phyloP scores from a whole-genome alignment of 305 asterid genomes.

The Petunia hybrid region DNA sequence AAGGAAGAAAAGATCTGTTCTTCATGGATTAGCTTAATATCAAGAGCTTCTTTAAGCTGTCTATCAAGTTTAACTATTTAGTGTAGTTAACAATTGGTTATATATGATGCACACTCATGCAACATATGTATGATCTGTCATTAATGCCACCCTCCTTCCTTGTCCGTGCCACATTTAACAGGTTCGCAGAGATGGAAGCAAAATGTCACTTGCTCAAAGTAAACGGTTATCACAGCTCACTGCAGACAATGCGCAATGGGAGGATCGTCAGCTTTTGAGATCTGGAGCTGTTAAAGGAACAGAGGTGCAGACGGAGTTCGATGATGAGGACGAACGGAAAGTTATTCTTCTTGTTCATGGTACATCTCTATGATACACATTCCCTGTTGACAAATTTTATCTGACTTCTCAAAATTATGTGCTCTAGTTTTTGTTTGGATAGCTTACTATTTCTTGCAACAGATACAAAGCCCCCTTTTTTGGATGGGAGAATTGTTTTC shows the following conservation, averaged over 20 bases:
- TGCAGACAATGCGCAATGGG: conserved; percentile 99
- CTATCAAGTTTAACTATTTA: conserved; percentile 8
- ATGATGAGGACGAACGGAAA: conserved; percentile 92
- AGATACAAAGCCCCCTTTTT: conserved; percentile 98
- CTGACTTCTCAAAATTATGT: conserved; percentile 34
- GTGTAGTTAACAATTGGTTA: background rate
- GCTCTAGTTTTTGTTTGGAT: conserved; percentile 25
- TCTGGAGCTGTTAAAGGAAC: conserved; percentile 99
- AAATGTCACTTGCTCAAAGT: conserved; percentile 95
- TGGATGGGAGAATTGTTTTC: conserved; percentile 94
- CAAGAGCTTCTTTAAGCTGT: conserved; percentile 19
- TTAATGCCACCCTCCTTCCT: conserved; percentile 13
- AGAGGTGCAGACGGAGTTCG: conserved; percentile 94
- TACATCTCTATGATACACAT: conserved; percentile 41
- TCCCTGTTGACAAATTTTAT: conserved; percentile 29
- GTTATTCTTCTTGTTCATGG: conserved; percentile 98
- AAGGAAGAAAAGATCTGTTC: background rate
- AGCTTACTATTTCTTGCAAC: conserved; percentile 43
- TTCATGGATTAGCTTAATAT: conserved; percentile 6
- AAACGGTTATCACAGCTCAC: conserved; percentile 89
- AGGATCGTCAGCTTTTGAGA: conserved; percentile 95
- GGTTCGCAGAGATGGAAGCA: conserved; percentile 94
- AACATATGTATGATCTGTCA: background rate
- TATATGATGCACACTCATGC: background rate
- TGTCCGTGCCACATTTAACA: conserved; percentile 36